These are phyloP conservation scores for Castanopsis chinensis DNA, from an alignment of 306 rosid species.

Conservation along the genomic window DNA sequence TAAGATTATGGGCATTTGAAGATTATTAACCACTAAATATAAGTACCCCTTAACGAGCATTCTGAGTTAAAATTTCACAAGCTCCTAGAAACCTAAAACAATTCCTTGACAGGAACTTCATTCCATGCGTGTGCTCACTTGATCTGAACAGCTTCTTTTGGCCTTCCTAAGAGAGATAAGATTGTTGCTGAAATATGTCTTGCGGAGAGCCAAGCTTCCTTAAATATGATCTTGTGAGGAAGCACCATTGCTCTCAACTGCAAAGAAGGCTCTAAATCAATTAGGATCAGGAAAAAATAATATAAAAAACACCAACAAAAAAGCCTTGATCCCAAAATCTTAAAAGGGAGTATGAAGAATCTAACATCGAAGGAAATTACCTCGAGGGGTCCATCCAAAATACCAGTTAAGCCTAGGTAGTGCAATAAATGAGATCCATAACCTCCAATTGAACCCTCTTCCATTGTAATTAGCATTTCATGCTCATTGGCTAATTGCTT, in stretches of 20 bases:
- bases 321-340: background rate
- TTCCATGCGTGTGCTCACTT: conserved; percentile 29
- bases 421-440: conserved; percentile 89
- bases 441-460: conserved; percentile 90
- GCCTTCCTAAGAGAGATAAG: conserved; percentile 58
- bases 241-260: conserved; percentile 91
- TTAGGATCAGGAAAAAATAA: conserved; percentile 1
- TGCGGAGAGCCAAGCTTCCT: conserved; percentile 76
- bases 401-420: conserved; percentile 63
- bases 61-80: conserved; percentile 1
- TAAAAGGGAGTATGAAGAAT: background rate
- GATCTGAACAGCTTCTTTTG: conserved; percentile 66
- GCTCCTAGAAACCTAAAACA: background rate
- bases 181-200: conserved; percentile 75
- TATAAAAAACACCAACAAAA: background rate
- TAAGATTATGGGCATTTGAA: background rate
- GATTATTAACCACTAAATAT: background rate
- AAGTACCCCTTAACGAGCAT: background rate
- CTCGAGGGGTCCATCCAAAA: conserved; percentile 72
- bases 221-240: conserved; percentile 66
- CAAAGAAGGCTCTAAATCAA: conserved; percentile 10
- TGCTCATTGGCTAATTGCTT: conserved; percentile 67
- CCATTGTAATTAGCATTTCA: conserved; percentile 75
- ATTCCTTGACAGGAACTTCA: background rate
- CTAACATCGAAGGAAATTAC: conserved; percentile 36